Conservation (phyloP, 495 filamentous ascomycete species). For the Annulohypoxylon nitens region DNA sequence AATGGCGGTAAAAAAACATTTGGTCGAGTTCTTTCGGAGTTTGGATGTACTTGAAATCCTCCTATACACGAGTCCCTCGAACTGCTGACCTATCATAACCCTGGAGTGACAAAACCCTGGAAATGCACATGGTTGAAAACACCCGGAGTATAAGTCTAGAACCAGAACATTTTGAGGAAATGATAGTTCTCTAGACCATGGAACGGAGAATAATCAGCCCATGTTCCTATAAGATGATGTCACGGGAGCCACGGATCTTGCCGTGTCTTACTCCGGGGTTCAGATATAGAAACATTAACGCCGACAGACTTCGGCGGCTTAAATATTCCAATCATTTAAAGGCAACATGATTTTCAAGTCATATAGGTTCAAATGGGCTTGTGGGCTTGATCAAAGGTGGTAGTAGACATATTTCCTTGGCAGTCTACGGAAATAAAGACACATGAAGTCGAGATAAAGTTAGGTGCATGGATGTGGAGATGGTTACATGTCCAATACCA, state of each 20-base stretch:
- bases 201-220: too few species aligned
- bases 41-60: not conserved
- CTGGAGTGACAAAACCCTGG: too few species aligned
- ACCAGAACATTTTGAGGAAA: too few species aligned
- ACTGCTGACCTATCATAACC: not conserved
- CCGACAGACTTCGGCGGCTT: not conserved
- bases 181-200: too few species aligned
- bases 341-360: too few species aligned
- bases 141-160: too few species aligned
- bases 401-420: not conserved
- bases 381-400: not conserved
- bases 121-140: too few species aligned
- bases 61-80: not conserved
- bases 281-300: not conserved
- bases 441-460: not conserved
- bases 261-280: too few species aligned
- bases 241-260: too few species aligned
- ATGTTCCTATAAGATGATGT: too few species aligned
- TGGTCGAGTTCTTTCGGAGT: too few species aligned
- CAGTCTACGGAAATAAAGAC: not conserved
- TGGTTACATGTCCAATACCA: not conserved
- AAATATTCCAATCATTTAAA: not conserved
- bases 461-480: not conserved
- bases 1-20: not conserved
- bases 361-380: not conserved